Evolutionary conservation across 495 filamentous ascomycete species (phyloP).

Genomic region (Staphylotrichum longicolle): DNA sequence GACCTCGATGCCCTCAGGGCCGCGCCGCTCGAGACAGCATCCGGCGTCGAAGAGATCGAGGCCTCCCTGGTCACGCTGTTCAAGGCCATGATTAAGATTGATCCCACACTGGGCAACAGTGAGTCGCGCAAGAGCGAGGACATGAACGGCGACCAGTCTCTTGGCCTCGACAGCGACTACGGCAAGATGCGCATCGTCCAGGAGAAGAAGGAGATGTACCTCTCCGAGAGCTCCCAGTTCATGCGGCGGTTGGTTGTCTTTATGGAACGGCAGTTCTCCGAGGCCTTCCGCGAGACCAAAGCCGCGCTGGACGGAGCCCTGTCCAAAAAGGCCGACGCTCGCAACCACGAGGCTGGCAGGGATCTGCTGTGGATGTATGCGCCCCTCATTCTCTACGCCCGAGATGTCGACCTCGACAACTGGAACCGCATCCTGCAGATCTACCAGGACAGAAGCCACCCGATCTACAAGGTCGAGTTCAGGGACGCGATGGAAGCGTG

Average conservation of each 20-base stretch:
- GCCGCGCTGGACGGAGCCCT: constrained; percentile 53
- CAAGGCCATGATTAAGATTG: constrained; percentile 92
- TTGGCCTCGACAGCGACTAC: constrained; percentile 72
- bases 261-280: constrained; percentile 75
- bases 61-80: constrained; percentile 73
- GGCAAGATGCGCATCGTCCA: constrained; percentile 89
- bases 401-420: constrained; percentile 73
- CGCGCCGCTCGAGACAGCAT: constrained; percentile 66
- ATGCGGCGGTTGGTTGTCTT: constrained; percentile 74
- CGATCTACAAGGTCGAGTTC: constrained; percentile 79
- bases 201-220: constrained; percentile 87
- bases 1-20: constrained; percentile 71
- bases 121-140: constrained; percentile 52
- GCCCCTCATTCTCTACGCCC: constrained; percentile 77
- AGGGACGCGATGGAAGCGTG: constrained; percentile 73
- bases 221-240: constrained; percentile 66
- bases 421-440: constrained; percentile 76
- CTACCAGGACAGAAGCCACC: constrained; percentile 72
- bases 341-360: constrained; percentile 52
- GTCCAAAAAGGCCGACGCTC: constrained; percentile 53
- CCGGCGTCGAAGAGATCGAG: constrained; percentile 75
- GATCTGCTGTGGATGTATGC: constrained; percentile 76
- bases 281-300: constrained; percentile 64
- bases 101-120: constrained; percentile 65
- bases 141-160: constrained; percentile 46